Evolutionary conservation across 768 basidiomycete species (phyloP).

Genomic region (Baorangia bicolor): DNA sequence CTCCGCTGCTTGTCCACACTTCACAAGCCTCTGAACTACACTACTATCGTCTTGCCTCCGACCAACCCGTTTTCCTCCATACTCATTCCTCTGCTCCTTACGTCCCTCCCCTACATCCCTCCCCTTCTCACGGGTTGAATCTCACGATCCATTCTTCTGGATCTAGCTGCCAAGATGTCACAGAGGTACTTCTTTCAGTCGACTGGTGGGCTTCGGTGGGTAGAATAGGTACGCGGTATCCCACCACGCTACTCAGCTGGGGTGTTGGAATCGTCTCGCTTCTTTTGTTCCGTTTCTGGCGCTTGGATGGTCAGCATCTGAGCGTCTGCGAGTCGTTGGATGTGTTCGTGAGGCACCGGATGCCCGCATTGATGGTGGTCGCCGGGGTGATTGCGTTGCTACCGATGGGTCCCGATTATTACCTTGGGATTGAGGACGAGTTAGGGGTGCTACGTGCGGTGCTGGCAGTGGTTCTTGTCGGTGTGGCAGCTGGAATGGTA

Average conservation of each 20-base stretch:
- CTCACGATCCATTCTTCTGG: slow-evolving; percentile 62
- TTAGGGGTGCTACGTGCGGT: slow-evolving; percentile 37
- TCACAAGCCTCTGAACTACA: slow-evolving; percentile 63
- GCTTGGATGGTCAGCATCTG: slow-evolving; percentile 36
- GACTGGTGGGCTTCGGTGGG: slow-evolving; percentile 75
- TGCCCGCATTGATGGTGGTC: slow-evolving; percentile 42
- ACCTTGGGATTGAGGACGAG: slow-evolving; percentile 61
- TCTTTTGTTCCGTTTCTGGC: slow-evolving; percentile 54
- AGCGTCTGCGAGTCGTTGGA: slow-evolving; percentile 49
- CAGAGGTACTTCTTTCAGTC: slow-evolving; percentile 49
- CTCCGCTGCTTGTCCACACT: slow-evolving; percentile 65
- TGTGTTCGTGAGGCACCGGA: slow-evolving; percentile 38
- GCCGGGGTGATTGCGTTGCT: slow-evolving; percentile 50
- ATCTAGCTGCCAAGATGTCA: slow-evolving; percentile 42
- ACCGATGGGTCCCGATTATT: slow-evolving; percentile 54
- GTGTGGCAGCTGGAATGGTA: slow-evolving; percentile 67
- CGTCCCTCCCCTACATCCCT: slow-evolving; percentile 31
- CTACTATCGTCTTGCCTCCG: slow-evolving; percentile 54
- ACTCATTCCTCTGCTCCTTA: slow-evolving; percentile 71
- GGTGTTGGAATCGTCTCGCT: slow-evolving; percentile 66
- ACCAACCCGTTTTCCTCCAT: slow-evolving; percentile 46
- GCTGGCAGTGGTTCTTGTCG: slow-evolving; percentile 56
- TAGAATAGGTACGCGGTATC: slow-evolving; percentile 70
- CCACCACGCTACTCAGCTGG: slow-evolving; percentile 72
- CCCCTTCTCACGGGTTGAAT: slow-evolving; percentile 40